Evolutionary conservation across 441 rosid genomes (phyloP).

Genomic region (Eugenia klotzschiana): DNA sequence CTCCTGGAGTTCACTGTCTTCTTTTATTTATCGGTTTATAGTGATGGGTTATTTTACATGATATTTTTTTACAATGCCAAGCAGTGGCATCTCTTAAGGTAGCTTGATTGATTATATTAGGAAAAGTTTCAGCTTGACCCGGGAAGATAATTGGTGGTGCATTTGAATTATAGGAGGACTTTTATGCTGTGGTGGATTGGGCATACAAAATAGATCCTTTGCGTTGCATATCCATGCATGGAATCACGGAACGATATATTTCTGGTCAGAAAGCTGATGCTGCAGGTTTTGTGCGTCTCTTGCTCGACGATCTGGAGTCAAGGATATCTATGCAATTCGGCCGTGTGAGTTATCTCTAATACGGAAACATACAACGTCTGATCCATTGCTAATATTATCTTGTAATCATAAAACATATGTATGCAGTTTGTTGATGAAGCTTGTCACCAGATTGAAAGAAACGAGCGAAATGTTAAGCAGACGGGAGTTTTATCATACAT

Average conservation of each 20-base stretch:
- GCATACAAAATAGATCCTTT: constrained; percentile 97
- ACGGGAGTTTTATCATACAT: constrained; percentile 85
- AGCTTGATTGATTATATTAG: not conserved
- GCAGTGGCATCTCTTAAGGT: not conserved
- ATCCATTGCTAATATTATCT: not conserved
- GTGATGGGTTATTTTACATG: not conserved
- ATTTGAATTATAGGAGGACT: constrained; percentile 70
- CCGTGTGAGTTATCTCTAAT: constrained; percentile 43
- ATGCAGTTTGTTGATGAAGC: constrained; percentile 97
- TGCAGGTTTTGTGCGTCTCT: constrained; percentile 95
- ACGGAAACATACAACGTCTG: not conserved
- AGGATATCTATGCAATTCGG: constrained; percentile 85
- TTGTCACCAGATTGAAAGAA: constrained; percentile 95
- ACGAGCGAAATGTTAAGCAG: constrained; percentile 81
- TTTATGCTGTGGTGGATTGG: constrained; percentile 99
- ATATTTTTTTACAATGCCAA: not conserved
- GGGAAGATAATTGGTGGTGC: constrained; percentile 5
- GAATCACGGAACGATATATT: constrained; percentile 89
- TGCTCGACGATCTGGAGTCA: constrained; percentile 92
- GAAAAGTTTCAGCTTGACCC: constrained; percentile 2
- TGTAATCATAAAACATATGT: constrained; percentile 1
- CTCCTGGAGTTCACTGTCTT: not conserved
- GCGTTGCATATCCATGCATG: constrained; percentile 99
- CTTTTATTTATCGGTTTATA: not conserved
- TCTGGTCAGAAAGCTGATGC: constrained; percentile 99